A percentile compares a stretch with the other conserved stretches of the same genome.
phyloP scores from a whole-genome alignment of 257 asterid genomes.

The Solanum peruvianum region DNA sequence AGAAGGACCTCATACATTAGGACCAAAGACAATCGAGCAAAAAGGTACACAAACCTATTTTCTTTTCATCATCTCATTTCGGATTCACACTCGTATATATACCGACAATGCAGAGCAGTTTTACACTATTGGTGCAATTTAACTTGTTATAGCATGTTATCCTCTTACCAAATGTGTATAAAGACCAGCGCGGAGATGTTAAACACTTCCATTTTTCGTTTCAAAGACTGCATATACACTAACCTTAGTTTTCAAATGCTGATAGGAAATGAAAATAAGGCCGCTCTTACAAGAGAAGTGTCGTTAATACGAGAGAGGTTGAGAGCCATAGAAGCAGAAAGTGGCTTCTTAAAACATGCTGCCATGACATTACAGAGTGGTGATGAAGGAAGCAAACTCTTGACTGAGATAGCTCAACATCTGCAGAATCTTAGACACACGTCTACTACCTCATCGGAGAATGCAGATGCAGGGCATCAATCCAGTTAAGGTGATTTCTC shows the following conservation, averaged over 20 bases:
- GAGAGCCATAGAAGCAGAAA: conserved; percentile 56
- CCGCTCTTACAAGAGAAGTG: conserved; percentile 37
- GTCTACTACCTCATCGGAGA: conserved; percentile 4
- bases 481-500: neutral
- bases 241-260: neutral
- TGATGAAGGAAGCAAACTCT: conserved; percentile 56
- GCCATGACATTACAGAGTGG: conserved; percentile 69
- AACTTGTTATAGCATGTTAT: neutral
- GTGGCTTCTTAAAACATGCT: conserved; percentile 63
- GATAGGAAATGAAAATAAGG: conserved; percentile 16
- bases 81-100: neutral
- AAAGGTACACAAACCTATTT: conserved; percentile 20
- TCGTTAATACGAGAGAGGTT: conserved; percentile 39
- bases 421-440: conserved; percentile 41
- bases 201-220: neutral
- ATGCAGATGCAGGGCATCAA: neutral
- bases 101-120: neutral
- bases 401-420: conserved; percentile 77
- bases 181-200: neutral
- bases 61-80: neutral
- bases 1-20: conserved; percentile 11
- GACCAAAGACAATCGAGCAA: conserved; percentile 5
- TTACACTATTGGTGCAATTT: neutral
- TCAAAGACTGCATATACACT: neutral
- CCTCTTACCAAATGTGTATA: neutral